phyloP scores from a whole-genome alignment of 305 asterid species.

The Solanum hybrid region DNA sequence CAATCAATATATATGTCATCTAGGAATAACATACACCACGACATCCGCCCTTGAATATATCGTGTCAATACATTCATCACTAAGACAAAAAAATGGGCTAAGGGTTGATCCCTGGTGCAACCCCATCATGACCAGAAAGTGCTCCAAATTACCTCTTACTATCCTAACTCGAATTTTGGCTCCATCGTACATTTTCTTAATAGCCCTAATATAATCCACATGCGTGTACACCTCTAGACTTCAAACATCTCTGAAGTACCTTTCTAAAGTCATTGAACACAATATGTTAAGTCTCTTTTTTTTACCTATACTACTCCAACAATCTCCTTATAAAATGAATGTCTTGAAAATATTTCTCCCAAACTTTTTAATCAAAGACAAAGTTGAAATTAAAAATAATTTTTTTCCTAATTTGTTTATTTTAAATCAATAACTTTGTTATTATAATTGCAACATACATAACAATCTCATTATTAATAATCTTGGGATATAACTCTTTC shows the following conservation, averaged over 20 bases:
- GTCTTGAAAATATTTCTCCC: too few relatives aligned
- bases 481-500: not conserved
- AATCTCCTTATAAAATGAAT: too few relatives aligned
- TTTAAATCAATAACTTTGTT: not conserved
- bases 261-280: not conserved
- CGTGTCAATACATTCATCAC: not conserved
- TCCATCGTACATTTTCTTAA: not conserved
- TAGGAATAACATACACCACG: not conserved
- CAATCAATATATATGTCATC: not conserved
- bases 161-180: not conserved
- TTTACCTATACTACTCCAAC: too few relatives aligned
- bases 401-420: not conserved
- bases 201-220: not conserved
- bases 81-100: not conserved
- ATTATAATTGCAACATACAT: not conserved
- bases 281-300: not conserved
- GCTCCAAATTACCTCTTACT: not conserved
- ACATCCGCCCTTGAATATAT: not conserved
- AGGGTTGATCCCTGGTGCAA: not conserved
- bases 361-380: not conserved
- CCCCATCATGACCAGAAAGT: not conserved
- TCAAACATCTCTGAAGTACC: not conserved
- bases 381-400: too few relatives aligned
- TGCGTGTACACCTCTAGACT: too few relatives aligned
- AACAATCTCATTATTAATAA: not conserved